A percentile compares a stretch with the other conserved stretches of the same genome.
phyloP scores from a whole-genome alignment of 495 filamentous ascomycete species.

The Tetracladium setigerum region DNA sequence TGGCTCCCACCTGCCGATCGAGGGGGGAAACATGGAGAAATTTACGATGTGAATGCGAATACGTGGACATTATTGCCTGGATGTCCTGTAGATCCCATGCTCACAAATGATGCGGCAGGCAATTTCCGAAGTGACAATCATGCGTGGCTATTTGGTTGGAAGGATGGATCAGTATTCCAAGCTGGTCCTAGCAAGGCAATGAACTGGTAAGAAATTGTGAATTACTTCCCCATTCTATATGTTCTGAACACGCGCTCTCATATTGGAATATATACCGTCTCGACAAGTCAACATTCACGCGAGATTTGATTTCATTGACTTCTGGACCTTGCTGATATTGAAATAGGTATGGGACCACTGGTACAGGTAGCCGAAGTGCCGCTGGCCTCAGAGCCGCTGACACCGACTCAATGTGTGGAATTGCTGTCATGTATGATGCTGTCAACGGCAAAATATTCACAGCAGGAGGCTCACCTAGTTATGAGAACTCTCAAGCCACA shows the following conservation, averaged over 20 bases:
- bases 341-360: conserved; percentile 27
- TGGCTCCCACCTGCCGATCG: conserved; percentile 44
- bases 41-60: conserved; percentile 34
- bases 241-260: no score
- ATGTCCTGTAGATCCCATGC: conserved; percentile 32
- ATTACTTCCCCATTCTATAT: no score
- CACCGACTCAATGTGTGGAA: conserved; percentile 44
- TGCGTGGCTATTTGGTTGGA: conserved; percentile 52
- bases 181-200: conserved; percentile 44
- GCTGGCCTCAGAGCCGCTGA: conserved; percentile 32
- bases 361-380: conserved; percentile 25
- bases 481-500: conserved; percentile 32
- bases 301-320: no score
- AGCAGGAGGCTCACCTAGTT: conserved; percentile 40
- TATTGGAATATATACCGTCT: no score
- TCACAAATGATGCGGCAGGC: conserved; percentile 37
- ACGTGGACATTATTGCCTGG: conserved; percentile 20
- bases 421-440: conserved; percentile 49
- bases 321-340: no score
- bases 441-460: conserved; percentile 45
- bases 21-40: conserved; percentile 40
- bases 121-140: conserved; percentile 46
- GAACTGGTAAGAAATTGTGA: no score
- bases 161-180: conserved; percentile 42
- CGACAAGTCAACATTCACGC: no score